These are phyloP conservation scores for Adiantum capillusveneris DNA, from an alignment of 75 land plant genomes.

Conservation along the genomic window DNA sequence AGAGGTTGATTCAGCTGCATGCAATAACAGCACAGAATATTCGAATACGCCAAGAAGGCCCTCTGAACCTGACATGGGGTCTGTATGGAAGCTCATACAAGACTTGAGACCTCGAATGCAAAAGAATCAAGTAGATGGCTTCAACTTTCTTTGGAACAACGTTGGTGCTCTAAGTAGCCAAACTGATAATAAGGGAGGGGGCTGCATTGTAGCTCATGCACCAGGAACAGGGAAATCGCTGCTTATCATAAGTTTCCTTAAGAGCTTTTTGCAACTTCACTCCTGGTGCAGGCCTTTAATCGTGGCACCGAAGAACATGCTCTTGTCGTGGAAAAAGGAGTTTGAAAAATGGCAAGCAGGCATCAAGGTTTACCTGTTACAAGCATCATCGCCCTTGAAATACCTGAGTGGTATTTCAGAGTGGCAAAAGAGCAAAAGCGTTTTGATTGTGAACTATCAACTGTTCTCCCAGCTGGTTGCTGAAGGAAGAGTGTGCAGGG, in stretches of 20 bases:
- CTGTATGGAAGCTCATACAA: constrained; percentile 44
- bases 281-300: constrained; percentile 52
- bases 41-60: not conserved
- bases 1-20: too few relatives aligned
- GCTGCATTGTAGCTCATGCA: constrained; percentile 87
- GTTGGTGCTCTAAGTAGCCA: constrained; percentile 46
- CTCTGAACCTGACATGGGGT: not conserved
- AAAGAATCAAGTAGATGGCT: constrained; percentile 62
- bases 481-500: constrained; percentile 19
- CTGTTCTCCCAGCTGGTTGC: constrained; percentile 37
- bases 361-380: constrained; percentile 38
- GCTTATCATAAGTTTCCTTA: constrained; percentile 62
- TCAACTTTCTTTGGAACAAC: constrained; percentile 77
- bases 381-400: constrained; percentile 33
- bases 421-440: constrained; percentile 56
- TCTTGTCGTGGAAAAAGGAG: constrained; percentile 59
- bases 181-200: constrained; percentile 46
- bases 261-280: constrained; percentile 55
- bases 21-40: too few relatives aligned
- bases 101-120: constrained; percentile 40
- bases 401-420: constrained; percentile 39
- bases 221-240: constrained; percentile 98
- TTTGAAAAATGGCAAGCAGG: constrained; percentile 57
- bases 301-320: constrained; percentile 61
- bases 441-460: constrained; percentile 56